phyloP scores from a whole-genome alignment of 768 basidiomycete genomes.

The Melanogaster broomeanus region DNA sequence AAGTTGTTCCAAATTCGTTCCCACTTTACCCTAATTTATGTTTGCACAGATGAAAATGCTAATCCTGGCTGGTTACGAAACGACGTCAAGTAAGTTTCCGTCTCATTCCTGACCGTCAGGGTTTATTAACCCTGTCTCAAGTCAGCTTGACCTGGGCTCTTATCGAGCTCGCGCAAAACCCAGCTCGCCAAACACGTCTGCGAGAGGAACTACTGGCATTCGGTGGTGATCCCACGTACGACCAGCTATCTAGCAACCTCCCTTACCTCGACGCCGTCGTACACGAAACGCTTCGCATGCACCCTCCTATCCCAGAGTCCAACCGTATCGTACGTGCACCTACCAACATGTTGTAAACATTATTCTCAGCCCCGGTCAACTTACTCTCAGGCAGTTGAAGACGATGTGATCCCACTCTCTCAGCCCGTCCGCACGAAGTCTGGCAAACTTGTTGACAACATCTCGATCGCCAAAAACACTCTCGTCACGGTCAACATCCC shows the following conservation, averaged over 20 bases:
- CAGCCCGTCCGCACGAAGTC: constrained; percentile 45
- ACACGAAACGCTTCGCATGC: constrained; percentile 46
- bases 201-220: constrained; percentile 51
- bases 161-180: constrained; percentile 51
- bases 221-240: constrained; percentile 50
- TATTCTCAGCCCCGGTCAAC: constrained; percentile 43
- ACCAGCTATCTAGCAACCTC: constrained; percentile 49
- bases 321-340: constrained; percentile 10
- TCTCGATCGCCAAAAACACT: constrained; percentile 51
- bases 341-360: neutral
- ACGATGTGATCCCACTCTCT: constrained; percentile 62
- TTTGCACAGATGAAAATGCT: constrained; percentile 2
- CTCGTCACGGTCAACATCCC: constrained; percentile 43
- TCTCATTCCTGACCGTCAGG: neutral
- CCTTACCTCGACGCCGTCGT: constrained; percentile 58
- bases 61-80: constrained; percentile 49
- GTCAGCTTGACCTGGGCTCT: constrained; percentile 44
- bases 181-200: constrained; percentile 46
- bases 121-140: constrained; percentile 16
- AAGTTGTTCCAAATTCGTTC: neutral
- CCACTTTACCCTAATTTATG: too few relatives aligned
- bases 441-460: constrained; percentile 39
- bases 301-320: constrained; percentile 39
- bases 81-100: constrained; percentile 36
- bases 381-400: constrained; percentile 41